Evolutionary conservation across 306 rosid genomes (phyloP).

Genomic region (Gillenia trifoliata): DNA sequence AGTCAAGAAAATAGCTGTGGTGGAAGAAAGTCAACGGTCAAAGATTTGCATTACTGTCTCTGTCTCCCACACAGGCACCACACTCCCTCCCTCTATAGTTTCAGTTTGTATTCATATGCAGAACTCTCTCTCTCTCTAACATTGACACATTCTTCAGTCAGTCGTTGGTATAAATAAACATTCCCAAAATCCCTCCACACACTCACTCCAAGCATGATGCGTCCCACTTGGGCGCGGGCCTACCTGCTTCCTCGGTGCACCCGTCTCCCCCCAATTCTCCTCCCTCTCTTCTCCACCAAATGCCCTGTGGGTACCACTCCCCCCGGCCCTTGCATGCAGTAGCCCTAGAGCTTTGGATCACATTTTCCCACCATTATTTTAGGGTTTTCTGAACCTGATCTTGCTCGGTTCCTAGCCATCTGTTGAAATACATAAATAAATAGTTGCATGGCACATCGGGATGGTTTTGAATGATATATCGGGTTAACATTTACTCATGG

Average conservation of each 20-base stretch:
- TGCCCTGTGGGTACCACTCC: conserved; percentile 1
- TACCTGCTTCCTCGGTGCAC: conserved; percentile 62
- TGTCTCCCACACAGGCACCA: conserved; percentile 57
- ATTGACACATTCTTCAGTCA: neutral
- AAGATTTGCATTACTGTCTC: conserved; percentile 60
- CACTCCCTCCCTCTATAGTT: conserved; percentile 3
- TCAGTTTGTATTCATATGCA: neutral
- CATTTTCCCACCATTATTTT: neutral
- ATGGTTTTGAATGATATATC: no score
- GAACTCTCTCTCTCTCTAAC: conserved; percentile 17
- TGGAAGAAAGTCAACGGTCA: conserved; percentile 59
- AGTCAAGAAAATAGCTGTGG: conserved; percentile 3
- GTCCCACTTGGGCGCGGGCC: conserved; percentile 51
- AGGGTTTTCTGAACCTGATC: neutral
- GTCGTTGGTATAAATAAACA: conserved; percentile 30
- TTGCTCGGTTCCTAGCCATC: conserved; percentile 22
- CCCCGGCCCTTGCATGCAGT: no score
- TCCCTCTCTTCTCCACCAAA: conserved; percentile 19
- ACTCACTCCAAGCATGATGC: conserved; percentile 56
- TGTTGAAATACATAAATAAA: no score
- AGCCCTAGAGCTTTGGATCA: neutral
- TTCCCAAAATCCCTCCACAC: conserved; percentile 62
- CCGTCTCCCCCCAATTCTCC: conserved; percentile 33
- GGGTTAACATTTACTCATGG: no score
- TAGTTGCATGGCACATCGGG: no score